phyloP scores from a whole-genome alignment of 2,329 filamentous ascomycete genomes.

The Zymoseptoria ardabiliae region DNA sequence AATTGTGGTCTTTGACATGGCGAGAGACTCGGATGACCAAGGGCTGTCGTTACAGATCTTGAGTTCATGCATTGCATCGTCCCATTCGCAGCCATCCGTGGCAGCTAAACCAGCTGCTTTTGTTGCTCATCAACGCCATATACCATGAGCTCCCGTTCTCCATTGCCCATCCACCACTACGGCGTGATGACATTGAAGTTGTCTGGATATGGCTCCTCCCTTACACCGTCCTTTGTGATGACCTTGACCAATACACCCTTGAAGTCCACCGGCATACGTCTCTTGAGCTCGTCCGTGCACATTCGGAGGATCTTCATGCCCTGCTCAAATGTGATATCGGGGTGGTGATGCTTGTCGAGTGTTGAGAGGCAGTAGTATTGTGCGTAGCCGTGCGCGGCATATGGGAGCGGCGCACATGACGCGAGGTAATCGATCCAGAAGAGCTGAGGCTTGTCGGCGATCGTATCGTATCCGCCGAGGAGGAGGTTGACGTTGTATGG shows the following conservation, averaged over 20 bases:
- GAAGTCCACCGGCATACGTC: conserved; percentile 95
- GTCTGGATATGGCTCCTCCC: conserved; percentile 78
- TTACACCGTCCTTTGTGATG: conserved; percentile 87
- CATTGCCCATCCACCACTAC: conserved; percentile 4
- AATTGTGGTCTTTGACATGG: no score
- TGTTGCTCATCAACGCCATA: conserved; percentile 11
- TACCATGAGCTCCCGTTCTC: conserved; percentile 14
- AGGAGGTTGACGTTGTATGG: conserved; percentile 97
- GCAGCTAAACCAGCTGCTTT: conserved; percentile 7
- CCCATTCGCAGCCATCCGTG: not conserved
- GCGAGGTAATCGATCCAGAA: conserved; percentile 24
- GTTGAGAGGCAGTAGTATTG: conserved; percentile 99
- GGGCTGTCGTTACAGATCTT: not conserved
- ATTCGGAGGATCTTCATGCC: conserved; percentile 87
- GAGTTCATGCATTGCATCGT: not conserved
- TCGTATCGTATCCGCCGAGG: conserved; percentile 86
- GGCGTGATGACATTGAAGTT: conserved; percentile 28
- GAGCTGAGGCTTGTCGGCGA: conserved; percentile 52
- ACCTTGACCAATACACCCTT: conserved; percentile 88
- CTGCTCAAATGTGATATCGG: conserved; percentile 80
- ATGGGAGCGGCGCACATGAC: conserved; percentile 59
- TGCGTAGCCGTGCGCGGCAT: conserved; percentile 95
- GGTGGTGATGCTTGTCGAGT: conserved; percentile 96
- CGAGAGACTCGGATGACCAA: not conserved
- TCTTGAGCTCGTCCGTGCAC: conserved; percentile 96